A percentile compares a stretch with the other conserved stretches of the same genome.
These are phyloP conservation scores for Leishmania aethiopica DNA, from an alignment of 208 protist genomes.

Conservation along the genomic window DNA sequence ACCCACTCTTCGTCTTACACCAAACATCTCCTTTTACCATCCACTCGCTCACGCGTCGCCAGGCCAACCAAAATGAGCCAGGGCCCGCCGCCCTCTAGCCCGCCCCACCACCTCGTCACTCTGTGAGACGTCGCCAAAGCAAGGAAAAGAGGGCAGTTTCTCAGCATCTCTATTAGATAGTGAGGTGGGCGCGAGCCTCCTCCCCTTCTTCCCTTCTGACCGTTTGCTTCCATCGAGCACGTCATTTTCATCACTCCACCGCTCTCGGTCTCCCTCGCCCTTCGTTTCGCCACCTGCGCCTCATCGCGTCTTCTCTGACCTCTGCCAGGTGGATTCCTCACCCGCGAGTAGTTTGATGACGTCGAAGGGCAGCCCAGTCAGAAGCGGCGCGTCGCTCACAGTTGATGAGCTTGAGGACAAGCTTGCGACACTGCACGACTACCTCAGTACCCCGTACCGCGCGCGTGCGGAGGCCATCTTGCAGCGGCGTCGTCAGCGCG, in stretches of 20 bases:
- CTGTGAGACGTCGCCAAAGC: neutral
- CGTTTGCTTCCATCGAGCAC: neutral
- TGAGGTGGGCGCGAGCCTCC: neutral
- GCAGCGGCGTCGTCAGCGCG: constrained; percentile 22
- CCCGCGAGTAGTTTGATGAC: neutral
- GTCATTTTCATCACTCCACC: neutral
- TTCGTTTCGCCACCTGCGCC: neutral
- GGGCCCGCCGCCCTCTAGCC: neutral
- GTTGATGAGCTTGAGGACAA: constrained; percentile 31
- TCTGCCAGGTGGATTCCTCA: neutral
- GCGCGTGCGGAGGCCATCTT: constrained; percentile 23
- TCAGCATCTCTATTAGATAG: neutral
- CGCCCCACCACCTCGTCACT: neutral
- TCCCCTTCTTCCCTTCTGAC: neutral
- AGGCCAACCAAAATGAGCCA: neutral
- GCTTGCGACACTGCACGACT: constrained; percentile 28
- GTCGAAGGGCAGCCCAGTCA: neutral
- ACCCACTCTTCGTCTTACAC: neutral
- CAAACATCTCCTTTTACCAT: neutral
- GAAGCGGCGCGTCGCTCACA: constrained; percentile 10
- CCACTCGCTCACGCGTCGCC: neutral
- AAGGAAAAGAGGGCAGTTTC: neutral
- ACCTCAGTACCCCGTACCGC: constrained; percentile 34
- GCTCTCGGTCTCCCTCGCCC: neutral
- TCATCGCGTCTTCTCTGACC: neutral